These are phyloP conservation scores for Inosperma sp. DNA, from an alignment of 768 basidiomycete genomes.

Conservation along the genomic window DNA sequence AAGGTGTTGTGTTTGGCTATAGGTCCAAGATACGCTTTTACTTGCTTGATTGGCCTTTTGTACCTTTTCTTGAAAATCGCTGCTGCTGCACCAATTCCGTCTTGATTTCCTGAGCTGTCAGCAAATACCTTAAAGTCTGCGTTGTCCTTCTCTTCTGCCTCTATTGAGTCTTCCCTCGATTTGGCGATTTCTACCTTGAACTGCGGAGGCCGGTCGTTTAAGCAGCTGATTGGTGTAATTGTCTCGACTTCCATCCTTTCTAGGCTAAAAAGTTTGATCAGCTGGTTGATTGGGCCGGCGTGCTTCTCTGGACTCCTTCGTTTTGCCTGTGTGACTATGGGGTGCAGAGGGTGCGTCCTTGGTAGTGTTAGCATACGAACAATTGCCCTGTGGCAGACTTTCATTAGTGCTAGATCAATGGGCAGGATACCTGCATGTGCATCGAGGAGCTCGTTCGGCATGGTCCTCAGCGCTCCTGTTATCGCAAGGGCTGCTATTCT, in stretches of 20 bases:
- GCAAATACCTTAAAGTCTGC: not conserved
- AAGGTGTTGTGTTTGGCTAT: not conserved
- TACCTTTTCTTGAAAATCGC: not conserved
- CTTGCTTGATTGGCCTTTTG: not conserved
- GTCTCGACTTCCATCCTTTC: not conserved
- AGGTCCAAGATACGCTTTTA: not conserved
- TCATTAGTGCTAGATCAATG: not conserved
- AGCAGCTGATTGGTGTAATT: not conserved
- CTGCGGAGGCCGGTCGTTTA: not conserved
- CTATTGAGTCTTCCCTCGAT: slow-evolving; percentile 8
- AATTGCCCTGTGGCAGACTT: not conserved
- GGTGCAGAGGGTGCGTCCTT: not conserved
- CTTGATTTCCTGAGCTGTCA: not conserved
- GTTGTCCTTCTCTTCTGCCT: not conserved
- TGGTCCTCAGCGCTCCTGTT: not conserved
- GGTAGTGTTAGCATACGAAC: slow-evolving; percentile 3
- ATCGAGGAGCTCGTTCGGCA: slow-evolving; percentile 7
- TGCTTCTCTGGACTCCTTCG: not conserved
- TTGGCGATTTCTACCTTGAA: not conserved
- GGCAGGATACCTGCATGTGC: slow-evolving; percentile 8
- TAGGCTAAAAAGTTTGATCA: not conserved
- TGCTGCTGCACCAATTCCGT: not conserved
- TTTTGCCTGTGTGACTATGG: not conserved
- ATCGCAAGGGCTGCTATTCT: slow-evolving; percentile 1
- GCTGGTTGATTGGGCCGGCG: not conserved